Percentiles rank a stretch among this genome's conserved stretches.
Conservation (phyloP, 1,139 yeast species). For the Suhomyces chickasaworum region DNA sequence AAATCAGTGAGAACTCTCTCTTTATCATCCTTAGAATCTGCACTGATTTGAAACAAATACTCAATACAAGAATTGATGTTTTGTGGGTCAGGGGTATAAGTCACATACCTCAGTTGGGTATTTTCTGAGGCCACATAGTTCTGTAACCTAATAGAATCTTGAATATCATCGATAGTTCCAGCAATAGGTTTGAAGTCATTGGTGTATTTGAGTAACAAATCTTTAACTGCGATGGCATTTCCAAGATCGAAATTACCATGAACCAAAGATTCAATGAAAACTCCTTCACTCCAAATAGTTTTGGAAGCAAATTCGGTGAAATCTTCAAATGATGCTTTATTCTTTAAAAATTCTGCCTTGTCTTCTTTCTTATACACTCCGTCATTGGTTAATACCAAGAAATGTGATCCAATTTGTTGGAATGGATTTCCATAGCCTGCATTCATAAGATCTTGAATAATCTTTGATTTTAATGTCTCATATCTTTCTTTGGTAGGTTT, state of each 20-base stretch:
- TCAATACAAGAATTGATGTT: slow-evolving; percentile 87
- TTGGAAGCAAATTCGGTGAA: slow-evolving; percentile 45
- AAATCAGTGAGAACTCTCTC: slow-evolving; percentile 58
- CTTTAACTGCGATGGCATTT: slow-evolving; percentile 46
- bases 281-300: slow-evolving; percentile 46
- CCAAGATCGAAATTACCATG: slow-evolving; percentile 71
- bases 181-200: slow-evolving; percentile 38
- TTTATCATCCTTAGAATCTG: slow-evolving; percentile 31
- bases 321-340: slow-evolving; percentile 48
- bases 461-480: slow-evolving; percentile 63
- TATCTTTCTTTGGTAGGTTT: slow-evolving; percentile 61
- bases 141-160: slow-evolving; percentile 26
- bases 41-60: slow-evolving; percentile 69
- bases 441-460: slow-evolving; percentile 64
- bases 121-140: slow-evolving; percentile 47
- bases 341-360: slow-evolving; percentile 53
- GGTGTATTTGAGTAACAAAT: slow-evolving; percentile 25
- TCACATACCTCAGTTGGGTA: slow-evolving; percentile 51
- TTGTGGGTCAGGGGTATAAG: slow-evolving; percentile 58
- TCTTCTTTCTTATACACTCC: slow-evolving; percentile 66
- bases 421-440: slow-evolving; percentile 76
- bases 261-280: slow-evolving; percentile 70
- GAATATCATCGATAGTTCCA: slow-evolving; percentile 37
- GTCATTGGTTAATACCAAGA: slow-evolving; percentile 67
- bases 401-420: slow-evolving; percentile 66